Conservation (phyloP, 495 filamentous ascomycete species). For the Cercophora newfieldiana region DNA sequence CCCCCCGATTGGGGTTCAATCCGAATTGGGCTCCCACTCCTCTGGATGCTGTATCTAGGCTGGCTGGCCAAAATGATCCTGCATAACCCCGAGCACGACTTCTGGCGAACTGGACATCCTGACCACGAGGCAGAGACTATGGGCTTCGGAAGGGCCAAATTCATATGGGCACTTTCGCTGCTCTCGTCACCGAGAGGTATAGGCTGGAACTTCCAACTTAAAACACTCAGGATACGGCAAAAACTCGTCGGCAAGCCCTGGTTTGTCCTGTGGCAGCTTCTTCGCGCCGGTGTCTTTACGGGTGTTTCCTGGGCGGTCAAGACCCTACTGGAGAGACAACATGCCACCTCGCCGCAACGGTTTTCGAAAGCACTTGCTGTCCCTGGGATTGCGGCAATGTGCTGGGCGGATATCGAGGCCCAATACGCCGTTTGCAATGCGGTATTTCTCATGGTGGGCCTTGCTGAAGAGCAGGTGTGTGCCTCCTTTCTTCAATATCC, state of each 20-base stretch:
- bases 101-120: not conserved
- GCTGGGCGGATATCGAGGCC: not conserved
- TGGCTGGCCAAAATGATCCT: constrained; percentile 12
- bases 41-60: constrained; percentile 12
- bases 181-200: constrained; percentile 7
- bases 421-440: constrained; percentile 6
- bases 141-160: not conserved
- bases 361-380: not conserved
- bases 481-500: not conserved
- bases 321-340: not conserved
- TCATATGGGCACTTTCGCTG: not conserved
- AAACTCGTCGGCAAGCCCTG: not conserved
- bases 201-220: constrained; percentile 9
- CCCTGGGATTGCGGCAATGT: not conserved
- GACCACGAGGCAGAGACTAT: not conserved
- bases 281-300: not conserved
- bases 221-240: not conserved
- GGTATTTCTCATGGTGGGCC: not conserved
- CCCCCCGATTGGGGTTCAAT: not conserved
- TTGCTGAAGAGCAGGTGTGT: constrained; percentile 4
- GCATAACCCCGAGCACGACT: constrained; percentile 11
- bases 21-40: not conserved
- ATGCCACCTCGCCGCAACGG: not conserved
- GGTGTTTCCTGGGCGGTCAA: not conserved
- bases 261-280: not conserved